Evolutionary conservation across 805 yeast genomes (phyloP).

Genomic region (Myxozyma vanderwaltii): DNA sequence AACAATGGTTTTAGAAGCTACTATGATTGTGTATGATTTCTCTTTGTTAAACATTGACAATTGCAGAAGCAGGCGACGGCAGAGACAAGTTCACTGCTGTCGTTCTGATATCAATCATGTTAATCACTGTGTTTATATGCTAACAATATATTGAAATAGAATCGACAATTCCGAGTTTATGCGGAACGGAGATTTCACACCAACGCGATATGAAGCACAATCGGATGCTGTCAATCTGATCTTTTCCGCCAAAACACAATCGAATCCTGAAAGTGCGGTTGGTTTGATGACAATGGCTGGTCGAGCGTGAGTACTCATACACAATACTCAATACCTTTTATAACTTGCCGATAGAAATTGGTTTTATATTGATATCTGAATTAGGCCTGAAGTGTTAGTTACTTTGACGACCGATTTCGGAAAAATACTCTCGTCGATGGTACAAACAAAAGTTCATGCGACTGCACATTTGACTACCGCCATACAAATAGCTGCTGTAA

Average conservation of each 20-base stretch:
- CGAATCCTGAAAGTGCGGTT: slow-evolving; percentile 93
- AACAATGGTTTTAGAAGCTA: slow-evolving; percentile 89
- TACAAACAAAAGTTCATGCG: slow-evolving; percentile 72
- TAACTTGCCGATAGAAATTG: neutral
- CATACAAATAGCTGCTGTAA: slow-evolving; percentile 79
- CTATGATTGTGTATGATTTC: slow-evolving; percentile 69
- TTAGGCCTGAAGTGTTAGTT: slow-evolving; percentile 79
- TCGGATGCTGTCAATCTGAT: slow-evolving; percentile 83
- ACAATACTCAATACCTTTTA: neutral
- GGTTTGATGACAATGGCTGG: slow-evolving; percentile 92
- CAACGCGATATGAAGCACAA: slow-evolving; percentile 90
- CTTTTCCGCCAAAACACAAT: slow-evolving; percentile 79
- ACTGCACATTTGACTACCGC: slow-evolving; percentile 71
- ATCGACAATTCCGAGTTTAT: slow-evolving; percentile 95
- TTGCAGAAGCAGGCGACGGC: too few species aligned
- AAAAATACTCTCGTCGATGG: slow-evolving; percentile 78
- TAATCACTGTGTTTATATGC: too few species aligned
- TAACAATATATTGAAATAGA: slow-evolving; percentile 35
- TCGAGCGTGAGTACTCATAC: slow-evolving; percentile 39
- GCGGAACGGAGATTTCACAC: slow-evolving; percentile 91
- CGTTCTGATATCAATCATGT: too few species aligned
- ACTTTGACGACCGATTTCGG: slow-evolving; percentile 88
- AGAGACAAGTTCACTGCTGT: too few species aligned
- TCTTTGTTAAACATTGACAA: neutral
- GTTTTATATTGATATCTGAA: slow-evolving; percentile 20